These are phyloP conservation scores for Wallacemonas sp. DNA, from an alignment of 208 protist species.

Conservation along the genomic window DNA sequence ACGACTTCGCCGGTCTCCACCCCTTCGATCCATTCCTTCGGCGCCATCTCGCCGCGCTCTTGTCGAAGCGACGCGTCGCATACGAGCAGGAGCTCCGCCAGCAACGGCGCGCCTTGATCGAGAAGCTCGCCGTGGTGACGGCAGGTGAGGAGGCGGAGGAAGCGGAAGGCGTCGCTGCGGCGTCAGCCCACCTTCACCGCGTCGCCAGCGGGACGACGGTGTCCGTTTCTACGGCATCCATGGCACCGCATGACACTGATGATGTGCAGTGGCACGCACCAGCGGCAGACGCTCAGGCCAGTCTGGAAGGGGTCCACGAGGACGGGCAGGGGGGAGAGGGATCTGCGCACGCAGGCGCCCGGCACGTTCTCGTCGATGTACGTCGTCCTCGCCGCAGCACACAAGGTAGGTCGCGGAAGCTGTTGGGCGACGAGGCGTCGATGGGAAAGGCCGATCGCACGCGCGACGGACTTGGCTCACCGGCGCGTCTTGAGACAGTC, in stretches of 20 bases:
- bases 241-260: no score
- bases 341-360: no score
- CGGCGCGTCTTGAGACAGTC: conserved; percentile 15
- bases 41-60: conserved; percentile 19
- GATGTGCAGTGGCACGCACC: no score
- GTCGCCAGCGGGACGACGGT: no score
- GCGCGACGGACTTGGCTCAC: conserved; percentile 24
- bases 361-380: no score
- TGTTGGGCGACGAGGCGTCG: no score
- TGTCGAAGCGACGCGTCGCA: conserved; percentile 20
- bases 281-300: not conserved
- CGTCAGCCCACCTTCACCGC: no score
- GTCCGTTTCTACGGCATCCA: no score
- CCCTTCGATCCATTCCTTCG: conserved; percentile 27
- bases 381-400: no score
- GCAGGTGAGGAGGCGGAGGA: not conserved
- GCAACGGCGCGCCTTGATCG: not conserved
- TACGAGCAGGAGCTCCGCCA: conserved; percentile 26
- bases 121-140: not conserved
- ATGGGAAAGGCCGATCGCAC: no score
- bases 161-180: not conserved
- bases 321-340: no score
- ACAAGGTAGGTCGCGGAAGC: not conserved
- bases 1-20: conserved; percentile 30
- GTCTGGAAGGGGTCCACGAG: no score